Conservation (phyloP, 441 rosid species). For the Populus tomentosa region DNA sequence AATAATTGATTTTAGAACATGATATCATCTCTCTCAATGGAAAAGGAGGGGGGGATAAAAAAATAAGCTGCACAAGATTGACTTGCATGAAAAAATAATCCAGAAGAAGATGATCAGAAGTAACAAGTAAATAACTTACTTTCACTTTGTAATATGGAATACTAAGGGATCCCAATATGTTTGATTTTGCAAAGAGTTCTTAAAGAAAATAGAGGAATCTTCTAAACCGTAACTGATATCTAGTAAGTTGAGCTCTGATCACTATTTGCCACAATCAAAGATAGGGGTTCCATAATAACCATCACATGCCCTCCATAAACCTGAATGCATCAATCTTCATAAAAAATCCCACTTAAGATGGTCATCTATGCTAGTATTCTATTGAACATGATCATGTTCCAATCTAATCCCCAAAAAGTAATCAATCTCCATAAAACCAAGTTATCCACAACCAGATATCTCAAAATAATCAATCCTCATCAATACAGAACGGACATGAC, state of each 20-base stretch:
- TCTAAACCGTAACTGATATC: conserved; percentile 22
- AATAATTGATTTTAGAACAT: background rate
- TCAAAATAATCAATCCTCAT: too few relatives aligned
- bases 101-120: background rate
- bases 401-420: too few relatives aligned
- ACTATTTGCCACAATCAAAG: conserved; percentile 23
- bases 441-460: too few relatives aligned
- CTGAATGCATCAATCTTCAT: too few relatives aligned
- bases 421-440: too few relatives aligned
- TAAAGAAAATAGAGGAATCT: conserved; percentile 27
- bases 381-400: too few relatives aligned
- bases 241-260: conserved; percentile 12
- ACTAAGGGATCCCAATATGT: conserved; percentile 23
- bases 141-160: conserved; percentile 23
- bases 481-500: too few relatives aligned
- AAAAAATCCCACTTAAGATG: too few relatives aligned
- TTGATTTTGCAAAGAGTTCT: conserved; percentile 32
- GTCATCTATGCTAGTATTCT: too few relatives aligned
- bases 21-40: background rate
- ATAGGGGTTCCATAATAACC: conserved; percentile 7
- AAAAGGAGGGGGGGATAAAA: background rate
- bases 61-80: background rate
- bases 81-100: background rate
- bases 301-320: too few relatives aligned
- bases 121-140: conserved; percentile 29